A percentile compares a stretch with the other conserved stretches of the same genome.
phyloP scores from a whole-genome alignment of 2,329 filamentous ascomycete genomes.

The Teratosphaeria destructans region DNA sequence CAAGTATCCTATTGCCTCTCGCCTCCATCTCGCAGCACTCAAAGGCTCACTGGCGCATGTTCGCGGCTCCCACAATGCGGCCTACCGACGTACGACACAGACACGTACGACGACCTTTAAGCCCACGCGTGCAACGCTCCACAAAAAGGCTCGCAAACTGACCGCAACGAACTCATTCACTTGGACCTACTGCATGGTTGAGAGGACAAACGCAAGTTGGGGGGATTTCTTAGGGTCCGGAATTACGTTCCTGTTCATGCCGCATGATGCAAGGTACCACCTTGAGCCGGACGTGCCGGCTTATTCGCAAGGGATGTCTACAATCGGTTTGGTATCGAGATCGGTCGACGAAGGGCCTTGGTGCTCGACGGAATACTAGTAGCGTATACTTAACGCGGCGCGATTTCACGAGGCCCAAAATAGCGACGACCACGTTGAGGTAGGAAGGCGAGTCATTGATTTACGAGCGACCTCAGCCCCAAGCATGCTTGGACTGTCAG shows the following conservation, averaged over 20 bases:
- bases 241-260: not conserved
- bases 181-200: not conserved
- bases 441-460: not conserved
- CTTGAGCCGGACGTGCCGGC: conserved; percentile 2
- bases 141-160: not conserved
- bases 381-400: too few species aligned
- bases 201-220: not conserved
- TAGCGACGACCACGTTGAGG: too few species aligned
- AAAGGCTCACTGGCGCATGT: not conserved
- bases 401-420: too few species aligned
- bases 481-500: too few species aligned
- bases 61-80: not conserved
- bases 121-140: not conserved
- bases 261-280: not conserved
- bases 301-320: conserved; percentile 7
- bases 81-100: not conserved
- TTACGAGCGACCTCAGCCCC: too few species aligned
- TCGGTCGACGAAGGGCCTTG: not conserved
- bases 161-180: not conserved
- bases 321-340: conserved; percentile 1
- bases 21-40: not conserved
- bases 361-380: too few species aligned
- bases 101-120: not conserved
- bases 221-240: not conserved
- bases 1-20: not conserved